These are phyloP conservation scores for Solanum bulbocastanum DNA, from an alignment of 257 asterid genomes.

Conservation along the genomic window DNA sequence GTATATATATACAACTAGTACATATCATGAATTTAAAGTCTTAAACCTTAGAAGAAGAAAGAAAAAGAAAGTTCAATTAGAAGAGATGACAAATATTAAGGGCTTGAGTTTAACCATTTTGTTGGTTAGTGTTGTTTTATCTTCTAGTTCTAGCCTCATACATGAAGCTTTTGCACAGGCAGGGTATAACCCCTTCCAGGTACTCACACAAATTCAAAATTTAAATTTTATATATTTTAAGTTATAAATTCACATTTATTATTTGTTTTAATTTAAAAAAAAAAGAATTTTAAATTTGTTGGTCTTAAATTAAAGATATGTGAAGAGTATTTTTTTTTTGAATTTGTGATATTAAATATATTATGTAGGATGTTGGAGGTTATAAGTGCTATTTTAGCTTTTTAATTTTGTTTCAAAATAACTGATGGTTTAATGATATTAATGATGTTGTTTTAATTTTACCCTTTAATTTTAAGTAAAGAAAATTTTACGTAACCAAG, in stretches of 20 bases:
- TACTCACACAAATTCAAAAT: accelerated
- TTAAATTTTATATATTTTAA: background rate
- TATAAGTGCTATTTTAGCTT: background rate
- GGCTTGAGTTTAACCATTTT: background rate
- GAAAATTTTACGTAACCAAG: background rate
- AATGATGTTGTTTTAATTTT: background rate
- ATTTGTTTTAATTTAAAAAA: no score
- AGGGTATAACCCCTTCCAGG: background rate
- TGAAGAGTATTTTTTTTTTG: no score
- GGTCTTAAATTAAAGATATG: no score
- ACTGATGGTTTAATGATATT: background rate
- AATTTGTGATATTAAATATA: background rate
- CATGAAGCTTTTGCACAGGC: background rate
- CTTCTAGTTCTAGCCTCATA: background rate
- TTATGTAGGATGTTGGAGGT: no score
- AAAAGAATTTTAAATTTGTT: background rate
- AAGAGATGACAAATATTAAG: background rate
- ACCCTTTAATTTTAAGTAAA: background rate
- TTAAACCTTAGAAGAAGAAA: background rate
- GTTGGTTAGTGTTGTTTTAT: background rate
- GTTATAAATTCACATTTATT: background rate
- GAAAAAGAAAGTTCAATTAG: background rate
- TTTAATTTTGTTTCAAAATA: background rate
- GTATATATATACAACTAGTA: background rate
- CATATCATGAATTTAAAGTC: background rate